Evolutionary conservation across 805 yeast species (phyloP).

Genomic region (Kodamaea hsintzibuensis): DNA sequence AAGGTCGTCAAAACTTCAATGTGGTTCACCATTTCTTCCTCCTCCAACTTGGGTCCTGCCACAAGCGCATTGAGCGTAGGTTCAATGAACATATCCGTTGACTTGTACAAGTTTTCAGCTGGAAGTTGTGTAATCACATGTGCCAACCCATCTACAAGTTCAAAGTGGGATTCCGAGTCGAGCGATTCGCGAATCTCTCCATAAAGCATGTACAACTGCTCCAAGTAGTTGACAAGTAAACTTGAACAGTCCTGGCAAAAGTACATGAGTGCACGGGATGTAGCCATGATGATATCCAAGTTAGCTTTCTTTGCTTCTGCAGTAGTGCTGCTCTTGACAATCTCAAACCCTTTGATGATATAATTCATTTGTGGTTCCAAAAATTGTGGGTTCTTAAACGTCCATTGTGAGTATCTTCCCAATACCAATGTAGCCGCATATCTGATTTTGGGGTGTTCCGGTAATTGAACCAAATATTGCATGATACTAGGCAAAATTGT

Average conservation of each 20-base stretch:
- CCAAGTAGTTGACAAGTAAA: conserved; percentile 63
- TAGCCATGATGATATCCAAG: conserved; percentile 69
- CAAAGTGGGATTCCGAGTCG: conserved; percentile 70
- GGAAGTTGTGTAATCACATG: conserved; percentile 71
- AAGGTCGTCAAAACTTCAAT: conserved; percentile 68
- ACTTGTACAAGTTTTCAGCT: conserved; percentile 50
- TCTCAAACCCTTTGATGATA: conserved; percentile 70
- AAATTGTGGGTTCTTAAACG: conserved; percentile 78
- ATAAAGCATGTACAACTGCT: conserved; percentile 75
- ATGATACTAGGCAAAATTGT: conserved; percentile 72
- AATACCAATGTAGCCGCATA: conserved; percentile 91
- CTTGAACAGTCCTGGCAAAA: conserved; percentile 89
- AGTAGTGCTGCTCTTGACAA: conserved; percentile 7
- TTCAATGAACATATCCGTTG: conserved; percentile 62
- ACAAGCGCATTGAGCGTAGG: conserved; percentile 51
- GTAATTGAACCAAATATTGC: conserved; percentile 66
- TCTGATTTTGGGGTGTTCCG: conserved; percentile 83
- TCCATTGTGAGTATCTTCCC: conserved; percentile 98
- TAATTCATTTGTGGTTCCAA: conserved; percentile 82
- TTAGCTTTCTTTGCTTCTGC: conserved; percentile 14
- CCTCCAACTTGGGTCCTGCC: conserved; percentile 28
- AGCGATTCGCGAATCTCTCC: conserved; percentile 50
- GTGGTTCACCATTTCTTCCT: conserved; percentile 56
- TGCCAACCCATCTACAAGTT: conserved; percentile 87
- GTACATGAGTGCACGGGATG: conserved; percentile 91